Base-by-base conservation (phyloP, 2,329 filamentous ascomycete species). In the Gremmenia infestans region DNA sequence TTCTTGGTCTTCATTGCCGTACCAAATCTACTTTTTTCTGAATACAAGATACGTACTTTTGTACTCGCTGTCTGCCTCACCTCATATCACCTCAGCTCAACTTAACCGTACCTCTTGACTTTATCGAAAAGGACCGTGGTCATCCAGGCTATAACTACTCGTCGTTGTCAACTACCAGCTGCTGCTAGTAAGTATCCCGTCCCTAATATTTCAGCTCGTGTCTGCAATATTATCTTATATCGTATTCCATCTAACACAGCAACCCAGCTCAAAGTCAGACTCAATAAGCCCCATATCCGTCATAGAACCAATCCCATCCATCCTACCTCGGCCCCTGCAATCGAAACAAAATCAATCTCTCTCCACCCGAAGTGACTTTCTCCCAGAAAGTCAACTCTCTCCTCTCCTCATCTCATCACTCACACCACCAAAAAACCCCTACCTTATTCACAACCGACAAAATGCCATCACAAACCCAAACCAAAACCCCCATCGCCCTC, bases 391-490 rank as follows among this genome's bases (percentile, higher is more conserved):
- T 6, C 4, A 1, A 5, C 5, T 25, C 23, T 25, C 23, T 25
- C 23, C 4, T 25, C 23, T 3, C 4, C 23, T 25, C 23, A 25
- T 25, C 23, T 3, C 23, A 23, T 23, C 23, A 23, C 23, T n/a
- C n/a, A n/a, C 23, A 25, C 23, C 23, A 25, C 3, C 3, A 25
- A 6, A 25, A 25, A 22, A 22, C 19, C 19, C 19, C 19, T 22
- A 22, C 28, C 17, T 49, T 45, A 28, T 37, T 46, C 46, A 55
- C 11, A 43, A 47, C 36, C 22, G 37, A 42, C 50, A 66, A 53
- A 60, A 67, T 67, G 65, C 62, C 65, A 58, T 65, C 67, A 23
- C 65, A 68, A 63, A 63, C 62, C 17, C 56, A 59, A 53, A 66
- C 65, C 28, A 53, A 22, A 22, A 22, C 19, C 19, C 19, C 61